Evolutionary conservation across 1,139 yeast species (phyloP).

Genomic region (Citeromyces hawaiiensis): DNA sequence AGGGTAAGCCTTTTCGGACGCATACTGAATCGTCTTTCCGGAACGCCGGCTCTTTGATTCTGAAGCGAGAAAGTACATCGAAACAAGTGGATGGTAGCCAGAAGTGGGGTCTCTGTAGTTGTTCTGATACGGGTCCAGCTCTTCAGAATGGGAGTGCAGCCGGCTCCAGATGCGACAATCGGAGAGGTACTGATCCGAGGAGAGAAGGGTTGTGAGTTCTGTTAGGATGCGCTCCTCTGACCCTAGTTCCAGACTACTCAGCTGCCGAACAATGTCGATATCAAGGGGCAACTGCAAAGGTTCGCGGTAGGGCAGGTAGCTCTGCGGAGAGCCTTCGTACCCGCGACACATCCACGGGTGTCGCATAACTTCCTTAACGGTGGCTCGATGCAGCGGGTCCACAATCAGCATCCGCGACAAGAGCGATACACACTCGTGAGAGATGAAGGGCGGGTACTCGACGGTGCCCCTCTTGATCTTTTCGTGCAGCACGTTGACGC

Average conservation of each 20-base stretch:
- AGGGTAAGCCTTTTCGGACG: constrained; percentile 11
- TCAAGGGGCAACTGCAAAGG: constrained; percentile 73
- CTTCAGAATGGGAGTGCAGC: too few relatives aligned
- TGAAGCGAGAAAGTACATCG: constrained; percentile 74
- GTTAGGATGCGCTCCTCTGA: constrained; percentile 41
- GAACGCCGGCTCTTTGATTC: constrained; percentile 68
- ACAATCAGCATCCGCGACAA: constrained; percentile 86
- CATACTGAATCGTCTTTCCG: constrained; percentile 23
- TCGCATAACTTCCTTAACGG: constrained; percentile 60
- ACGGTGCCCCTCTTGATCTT: constrained; percentile 89
- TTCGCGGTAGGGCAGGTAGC: constrained; percentile 60
- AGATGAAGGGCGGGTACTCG: constrained; percentile 77
- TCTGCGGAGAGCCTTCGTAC: constrained; percentile 59
- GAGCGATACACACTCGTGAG: constrained; percentile 73
- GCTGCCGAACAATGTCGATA: constrained; percentile 53
- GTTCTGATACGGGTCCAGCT: too few relatives aligned
- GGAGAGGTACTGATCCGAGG: constrained; percentile 55
- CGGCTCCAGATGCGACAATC: constrained; percentile 57
- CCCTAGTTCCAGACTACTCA: constrained; percentile 75
- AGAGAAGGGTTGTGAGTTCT: constrained; percentile 44
- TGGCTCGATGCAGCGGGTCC: constrained; percentile 70
- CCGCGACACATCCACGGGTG: constrained; percentile 97
- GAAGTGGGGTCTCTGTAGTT: constrained; percentile 54
- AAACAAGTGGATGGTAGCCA: constrained; percentile 80
- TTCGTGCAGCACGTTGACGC: constrained; percentile 85